A percentile compares a stretch with the other conserved stretches of the same genome.
Evolutionary conservation across 2,329 filamentous ascomycete genomes (phyloP).

Genomic region (Corniculantispora saksenae): DNA sequence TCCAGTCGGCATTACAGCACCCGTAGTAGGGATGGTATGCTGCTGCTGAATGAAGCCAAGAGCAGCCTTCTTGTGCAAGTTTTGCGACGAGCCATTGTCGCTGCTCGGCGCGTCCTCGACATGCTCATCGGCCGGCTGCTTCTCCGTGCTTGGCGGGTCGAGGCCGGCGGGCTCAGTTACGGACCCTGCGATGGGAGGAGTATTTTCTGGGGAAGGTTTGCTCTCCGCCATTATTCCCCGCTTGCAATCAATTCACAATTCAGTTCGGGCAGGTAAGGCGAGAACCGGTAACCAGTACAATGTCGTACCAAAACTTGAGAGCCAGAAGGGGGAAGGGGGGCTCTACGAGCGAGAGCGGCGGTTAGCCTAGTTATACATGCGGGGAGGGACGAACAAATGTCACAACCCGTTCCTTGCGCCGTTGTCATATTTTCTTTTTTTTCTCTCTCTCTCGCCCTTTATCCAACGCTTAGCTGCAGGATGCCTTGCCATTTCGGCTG

Average conservation of each 20-base stretch:
- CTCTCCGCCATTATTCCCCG: background rate
- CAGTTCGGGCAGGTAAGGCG: background rate
- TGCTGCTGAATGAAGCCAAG: slow-evolving; percentile 21
- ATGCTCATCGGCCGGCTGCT: slow-evolving; percentile 4
- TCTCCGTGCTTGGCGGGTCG: background rate
- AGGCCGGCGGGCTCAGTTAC: background rate
- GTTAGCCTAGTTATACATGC: slow-evolving; percentile 6
- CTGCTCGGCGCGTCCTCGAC: background rate
- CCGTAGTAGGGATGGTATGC: slow-evolving; percentile 22
- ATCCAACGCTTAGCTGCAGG: background rate
- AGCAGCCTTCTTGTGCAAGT: slow-evolving; percentile 17
- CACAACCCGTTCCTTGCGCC: background rate
- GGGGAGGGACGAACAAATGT: background rate
- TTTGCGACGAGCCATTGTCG: background rate
- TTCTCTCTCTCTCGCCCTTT: background rate
- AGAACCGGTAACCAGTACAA: background rate
- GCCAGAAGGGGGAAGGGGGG: background rate
- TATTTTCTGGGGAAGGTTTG: background rate
- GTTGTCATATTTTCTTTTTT: background rate
- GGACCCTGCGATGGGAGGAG: background rate
- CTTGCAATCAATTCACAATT: too few relatives aligned
- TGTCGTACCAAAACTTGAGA: background rate
- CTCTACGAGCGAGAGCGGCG: background rate
- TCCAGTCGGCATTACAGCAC: slow-evolving; percentile 19
- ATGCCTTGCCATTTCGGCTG: background rate